Evolutionary conservation across 495 filamentous ascomycete species (phyloP).

Genomic region (Neurospora sp.): DNA sequence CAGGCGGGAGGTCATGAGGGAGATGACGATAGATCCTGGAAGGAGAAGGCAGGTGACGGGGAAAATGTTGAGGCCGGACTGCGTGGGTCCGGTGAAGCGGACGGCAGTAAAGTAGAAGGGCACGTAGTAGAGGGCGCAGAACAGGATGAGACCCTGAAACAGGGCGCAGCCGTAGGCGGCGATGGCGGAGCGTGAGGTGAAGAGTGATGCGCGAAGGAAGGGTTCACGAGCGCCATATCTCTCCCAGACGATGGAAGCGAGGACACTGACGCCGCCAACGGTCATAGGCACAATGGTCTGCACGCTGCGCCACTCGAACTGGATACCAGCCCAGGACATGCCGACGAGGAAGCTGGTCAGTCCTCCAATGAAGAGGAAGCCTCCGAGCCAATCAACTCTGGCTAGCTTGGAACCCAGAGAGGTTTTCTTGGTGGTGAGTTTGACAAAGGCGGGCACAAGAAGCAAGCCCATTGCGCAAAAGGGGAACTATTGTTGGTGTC

Average conservation of each 20-base stretch:
- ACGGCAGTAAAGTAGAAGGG: conserved; percentile 56
- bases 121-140: conserved; percentile 44
- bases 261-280: conserved; percentile 25
- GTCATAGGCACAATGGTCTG: conserved; percentile 37
- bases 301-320: conserved; percentile 39
- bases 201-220: conserved; percentile 43
- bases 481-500: conserved; percentile 17
- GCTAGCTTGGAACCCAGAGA: conserved; percentile 22
- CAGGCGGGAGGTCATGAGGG: conserved; percentile 35
- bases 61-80: conserved; percentile 36
- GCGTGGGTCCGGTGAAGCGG: conserved; percentile 40
- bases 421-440: conserved; percentile 19
- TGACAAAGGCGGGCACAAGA: conserved; percentile 24
- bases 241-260: conserved; percentile 29
- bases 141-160: conserved; percentile 30
- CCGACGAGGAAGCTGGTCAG: conserved; percentile 43
- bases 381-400: conserved; percentile 30
- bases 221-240: conserved; percentile 34
- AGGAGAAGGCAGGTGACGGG: conserved; percentile 21
- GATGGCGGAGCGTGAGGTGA: conserved; percentile 27
- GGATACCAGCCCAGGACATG: conserved; percentile 47
- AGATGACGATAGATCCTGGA: conserved; percentile 35
- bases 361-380: conserved; percentile 36
- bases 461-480: conserved; percentile 27
- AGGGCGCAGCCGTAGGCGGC: conserved; percentile 23